Conservation (phyloP, 495 filamentous ascomycete genomes). For the Aspergillus carlsbadensis region DNA sequence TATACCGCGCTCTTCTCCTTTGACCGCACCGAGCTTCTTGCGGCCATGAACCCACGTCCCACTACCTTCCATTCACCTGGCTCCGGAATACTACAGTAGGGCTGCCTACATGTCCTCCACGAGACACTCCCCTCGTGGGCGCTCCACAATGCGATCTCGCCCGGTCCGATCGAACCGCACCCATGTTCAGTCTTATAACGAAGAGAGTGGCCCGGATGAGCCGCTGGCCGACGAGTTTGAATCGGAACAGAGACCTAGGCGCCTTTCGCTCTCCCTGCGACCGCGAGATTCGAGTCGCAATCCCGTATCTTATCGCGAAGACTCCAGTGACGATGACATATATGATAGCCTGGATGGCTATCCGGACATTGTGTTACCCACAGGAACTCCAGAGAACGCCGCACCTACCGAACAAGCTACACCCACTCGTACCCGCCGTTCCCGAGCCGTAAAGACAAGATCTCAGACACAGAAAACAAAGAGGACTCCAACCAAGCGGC, state of each 20-base stretch:
- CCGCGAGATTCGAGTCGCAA: slow-evolving; percentile 33
- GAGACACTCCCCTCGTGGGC: slow-evolving; percentile 19
- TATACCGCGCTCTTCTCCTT: not conserved
- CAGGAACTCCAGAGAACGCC: slow-evolving; percentile 10
- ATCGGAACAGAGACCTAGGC: slow-evolving; percentile 13
- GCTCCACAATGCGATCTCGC: slow-evolving; percentile 26
- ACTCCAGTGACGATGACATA: slow-evolving; percentile 38
- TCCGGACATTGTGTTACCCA: slow-evolving; percentile 2
- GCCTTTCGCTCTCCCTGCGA: slow-evolving; percentile 32
- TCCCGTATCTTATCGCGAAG: slow-evolving; percentile 44
- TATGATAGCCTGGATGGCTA: slow-evolving; percentile 14
- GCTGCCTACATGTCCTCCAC: slow-evolving; percentile 25
- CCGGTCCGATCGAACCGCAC: slow-evolving; percentile 43
- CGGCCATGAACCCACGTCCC: not conserved
- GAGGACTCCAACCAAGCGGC: slow-evolving; percentile 16
- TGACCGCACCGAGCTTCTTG: not conserved
- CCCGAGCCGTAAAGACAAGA: slow-evolving; percentile 17
- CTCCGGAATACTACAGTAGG: slow-evolving; percentile 24
- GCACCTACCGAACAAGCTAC: slow-evolving; percentile 12
- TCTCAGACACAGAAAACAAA: slow-evolving; percentile 23
- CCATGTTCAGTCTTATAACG: slow-evolving; percentile 39
- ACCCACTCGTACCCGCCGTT: slow-evolving; percentile 11
- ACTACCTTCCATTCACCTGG: not conserved
- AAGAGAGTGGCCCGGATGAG: slow-evolving; percentile 38
- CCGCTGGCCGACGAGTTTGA: slow-evolving; percentile 14